These are phyloP conservation scores for Irpex sp. DNA, from an alignment of 1,284 basidiomycete genomes.

Conservation along the genomic window DNA sequence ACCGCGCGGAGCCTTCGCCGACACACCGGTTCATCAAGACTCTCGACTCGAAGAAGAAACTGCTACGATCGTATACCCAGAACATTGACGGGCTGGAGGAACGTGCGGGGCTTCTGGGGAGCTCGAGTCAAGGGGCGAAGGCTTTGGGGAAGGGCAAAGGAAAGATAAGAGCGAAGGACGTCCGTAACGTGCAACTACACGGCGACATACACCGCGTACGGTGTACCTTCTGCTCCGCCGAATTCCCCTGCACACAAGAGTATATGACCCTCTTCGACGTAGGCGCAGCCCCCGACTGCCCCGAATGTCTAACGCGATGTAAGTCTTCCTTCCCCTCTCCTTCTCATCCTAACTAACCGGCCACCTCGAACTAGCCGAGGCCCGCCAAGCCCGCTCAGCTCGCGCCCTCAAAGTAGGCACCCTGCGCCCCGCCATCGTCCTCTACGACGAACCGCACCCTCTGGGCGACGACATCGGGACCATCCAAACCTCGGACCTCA, in stretches of 20 bases:
- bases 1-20: conserved; percentile 74
- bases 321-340: conserved; percentile 32
- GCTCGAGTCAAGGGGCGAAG: conserved; percentile 51
- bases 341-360: conserved; percentile 3
- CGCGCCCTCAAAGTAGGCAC: conserved; percentile 75
- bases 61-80: conserved; percentile 90
- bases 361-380: too few relatives aligned
- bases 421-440: conserved; percentile 84
- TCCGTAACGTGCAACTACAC: conserved; percentile 88
- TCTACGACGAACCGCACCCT: conserved; percentile 89
- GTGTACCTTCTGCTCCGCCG: conserved; percentile 77
- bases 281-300: conserved; percentile 77
- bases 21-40: conserved; percentile 89
- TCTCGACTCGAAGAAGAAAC: conserved; percentile 79
- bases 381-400: conserved; percentile 76
- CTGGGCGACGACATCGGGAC: conserved; percentile 82
- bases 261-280: conserved; percentile 62
- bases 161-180: conserved; percentile 62
- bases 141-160: conserved; percentile 51
- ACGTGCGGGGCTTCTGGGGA: conserved; percentile 69
- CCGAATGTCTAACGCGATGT: conserved; percentile 79
- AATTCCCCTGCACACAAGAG: conserved; percentile 63
- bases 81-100: conserved; percentile 95
- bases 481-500: conserved; percentile 71
- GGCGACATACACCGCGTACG: conserved; percentile 88